Percentiles rank a stretch among this genome's conserved stretches.
Conservation (phyloP, 306 rosid genomes). For the Trifolium dubium region DNA sequence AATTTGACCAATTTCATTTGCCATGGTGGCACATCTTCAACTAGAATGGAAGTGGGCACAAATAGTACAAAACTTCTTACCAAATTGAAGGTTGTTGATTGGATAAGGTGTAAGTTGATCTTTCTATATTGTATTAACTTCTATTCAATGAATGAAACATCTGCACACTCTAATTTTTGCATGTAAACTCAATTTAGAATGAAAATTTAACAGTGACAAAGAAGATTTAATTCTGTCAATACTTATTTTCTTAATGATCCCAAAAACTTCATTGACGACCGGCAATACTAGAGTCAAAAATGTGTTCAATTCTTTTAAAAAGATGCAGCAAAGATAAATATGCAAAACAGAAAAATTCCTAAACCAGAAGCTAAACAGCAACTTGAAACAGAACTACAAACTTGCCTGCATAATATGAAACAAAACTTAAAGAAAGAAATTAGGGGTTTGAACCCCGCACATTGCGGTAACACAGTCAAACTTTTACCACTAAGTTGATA, state of each 20-base stretch:
- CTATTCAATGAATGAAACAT: background rate
- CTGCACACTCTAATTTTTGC: background rate
- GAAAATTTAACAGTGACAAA: background rate
- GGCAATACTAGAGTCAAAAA: background rate
- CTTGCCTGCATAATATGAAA: background rate
- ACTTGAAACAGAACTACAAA: background rate
- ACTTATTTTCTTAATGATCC: background rate
- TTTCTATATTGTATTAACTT: background rate
- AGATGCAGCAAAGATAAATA: background rate
- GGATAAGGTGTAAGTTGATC: background rate
- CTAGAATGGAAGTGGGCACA: too few species aligned
- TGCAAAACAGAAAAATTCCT: background rate
- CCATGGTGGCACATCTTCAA: background rate
- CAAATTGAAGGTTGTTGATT: background rate
- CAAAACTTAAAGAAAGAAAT: too few species aligned
- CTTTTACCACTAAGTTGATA: background rate
- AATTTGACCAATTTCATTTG: background rate
- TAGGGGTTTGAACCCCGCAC: too few species aligned
- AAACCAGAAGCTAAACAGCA: background rate
- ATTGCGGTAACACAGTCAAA: background rate
- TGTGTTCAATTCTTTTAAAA: background rate
- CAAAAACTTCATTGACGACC: background rate
- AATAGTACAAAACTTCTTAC: background rate
- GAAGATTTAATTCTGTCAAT: background rate
- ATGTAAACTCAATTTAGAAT: background rate